phyloP scores from a whole-genome alignment of 495 filamentous ascomycete species.

The Penicillium samsonianum region DNA sequence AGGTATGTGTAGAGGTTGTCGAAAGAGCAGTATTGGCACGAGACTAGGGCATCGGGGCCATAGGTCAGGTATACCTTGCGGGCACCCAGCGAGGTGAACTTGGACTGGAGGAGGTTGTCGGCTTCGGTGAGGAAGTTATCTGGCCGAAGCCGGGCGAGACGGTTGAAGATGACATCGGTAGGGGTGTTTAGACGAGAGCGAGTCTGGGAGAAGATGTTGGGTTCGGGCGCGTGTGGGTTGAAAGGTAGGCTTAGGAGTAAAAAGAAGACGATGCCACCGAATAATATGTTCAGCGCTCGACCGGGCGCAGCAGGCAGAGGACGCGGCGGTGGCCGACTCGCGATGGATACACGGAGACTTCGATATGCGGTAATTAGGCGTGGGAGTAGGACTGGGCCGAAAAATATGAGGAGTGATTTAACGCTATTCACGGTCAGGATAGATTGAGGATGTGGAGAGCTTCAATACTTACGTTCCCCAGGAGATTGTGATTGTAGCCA shows the following conservation, averaged over 20 bases:
- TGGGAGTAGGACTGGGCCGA: conserved; percentile 81
- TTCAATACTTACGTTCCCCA: conserved; percentile 40
- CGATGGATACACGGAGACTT: conserved; percentile 57
- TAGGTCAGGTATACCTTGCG: conserved; percentile 80
- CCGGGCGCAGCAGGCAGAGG: conserved; percentile 41
- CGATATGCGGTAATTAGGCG: conserved; percentile 72
- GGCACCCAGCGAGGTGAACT: conserved; percentile 67
- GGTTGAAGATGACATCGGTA: conserved; percentile 80
- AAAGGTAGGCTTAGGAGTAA: conserved; percentile 69
- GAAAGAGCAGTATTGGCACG: conserved; percentile 80
- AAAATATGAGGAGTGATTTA: conserved; percentile 78
- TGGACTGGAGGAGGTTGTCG: conserved; percentile 65
- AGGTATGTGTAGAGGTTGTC: conserved; percentile 73
- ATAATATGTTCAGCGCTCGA: conserved; percentile 63
- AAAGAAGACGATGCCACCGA: conserved; percentile 55
- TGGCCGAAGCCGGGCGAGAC: conserved; percentile 65
- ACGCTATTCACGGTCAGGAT: conserved; percentile 49
- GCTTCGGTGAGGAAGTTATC: conserved; percentile 51
- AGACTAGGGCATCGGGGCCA: conserved; percentile 68
- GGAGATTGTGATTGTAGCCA: conserved; percentile 36
- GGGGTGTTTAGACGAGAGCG: conserved; percentile 81
- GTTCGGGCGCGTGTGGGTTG: conserved; percentile 54
- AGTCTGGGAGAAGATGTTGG: conserved; percentile 80
- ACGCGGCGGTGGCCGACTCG: conserved; percentile 56
- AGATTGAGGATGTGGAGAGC: conserved; percentile 7